Evolutionary conservation across 2,329 filamentous ascomycete genomes (phyloP).

Genomic region (Beauveria sp.): DNA sequence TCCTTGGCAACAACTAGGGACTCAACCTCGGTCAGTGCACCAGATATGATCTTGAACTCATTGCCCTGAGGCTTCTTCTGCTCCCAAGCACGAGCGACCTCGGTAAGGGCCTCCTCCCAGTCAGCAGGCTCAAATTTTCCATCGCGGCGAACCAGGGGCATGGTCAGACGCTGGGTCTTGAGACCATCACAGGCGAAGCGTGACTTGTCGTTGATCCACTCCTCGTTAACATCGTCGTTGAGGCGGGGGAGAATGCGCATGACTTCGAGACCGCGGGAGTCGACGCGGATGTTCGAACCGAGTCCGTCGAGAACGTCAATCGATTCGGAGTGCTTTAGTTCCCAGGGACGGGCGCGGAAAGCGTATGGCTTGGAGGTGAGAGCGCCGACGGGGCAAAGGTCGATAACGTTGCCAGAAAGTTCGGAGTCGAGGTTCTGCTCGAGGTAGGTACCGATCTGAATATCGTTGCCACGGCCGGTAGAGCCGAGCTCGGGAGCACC

Average conservation of each 20-base stretch:
- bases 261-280: slow-evolving; percentile 87
- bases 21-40: slow-evolving; percentile 85
- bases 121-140: slow-evolving; percentile 87
- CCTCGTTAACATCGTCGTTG: slow-evolving; percentile 97
- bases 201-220: slow-evolving; percentile 99
- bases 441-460: slow-evolving; percentile 97
- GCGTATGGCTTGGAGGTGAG: slow-evolving; percentile 96
- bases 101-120: slow-evolving; percentile 90
- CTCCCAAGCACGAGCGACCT: slow-evolving; percentile 75
- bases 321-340: slow-evolving; percentile 91
- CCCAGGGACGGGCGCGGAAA: slow-evolving; percentile 94
- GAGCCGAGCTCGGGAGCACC: slow-evolving; percentile 94
- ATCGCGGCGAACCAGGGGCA: slow-evolving; percentile 79
- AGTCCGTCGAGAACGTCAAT: slow-evolving; percentile 90
- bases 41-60: slow-evolving; percentile 92
- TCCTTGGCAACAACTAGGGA: slow-evolving; percentile 96
- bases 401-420: slow-evolving; percentile 94
- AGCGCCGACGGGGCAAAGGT: slow-evolving; percentile 94
- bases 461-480: slow-evolving; percentile 88
- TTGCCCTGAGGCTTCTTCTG: slow-evolving; percentile 76
- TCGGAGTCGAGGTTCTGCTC: slow-evolving; percentile 91
- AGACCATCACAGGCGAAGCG: slow-evolving; percentile 94
- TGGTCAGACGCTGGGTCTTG: slow-evolving; percentile 91
- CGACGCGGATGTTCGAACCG: slow-evolving; percentile 89
- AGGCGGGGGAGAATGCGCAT: slow-evolving; percentile 89